Evolutionary conservation across 345 rosid genomes (phyloP).

Genomic region (Eucalyptus regnans): DNA sequence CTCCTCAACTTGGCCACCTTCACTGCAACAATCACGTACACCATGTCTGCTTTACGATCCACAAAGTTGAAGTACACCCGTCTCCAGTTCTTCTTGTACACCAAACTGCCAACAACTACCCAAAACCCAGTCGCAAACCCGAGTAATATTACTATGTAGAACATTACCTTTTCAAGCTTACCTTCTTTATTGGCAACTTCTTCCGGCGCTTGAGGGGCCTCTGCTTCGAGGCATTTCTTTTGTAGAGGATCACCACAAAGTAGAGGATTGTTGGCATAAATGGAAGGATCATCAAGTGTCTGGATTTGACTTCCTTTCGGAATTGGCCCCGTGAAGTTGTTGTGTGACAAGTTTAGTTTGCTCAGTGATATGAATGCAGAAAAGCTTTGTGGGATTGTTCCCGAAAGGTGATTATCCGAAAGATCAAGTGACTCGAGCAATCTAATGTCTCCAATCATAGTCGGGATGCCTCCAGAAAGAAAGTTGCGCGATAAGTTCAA

Average conservation of each 20-base stretch:
- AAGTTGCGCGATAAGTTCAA: neutral
- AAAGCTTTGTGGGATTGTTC: neutral
- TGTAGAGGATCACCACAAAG: neutral
- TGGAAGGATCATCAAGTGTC: neutral
- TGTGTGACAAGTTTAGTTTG: neutral
- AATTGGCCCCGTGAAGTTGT: neutral
- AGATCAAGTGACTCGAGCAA: neutral
- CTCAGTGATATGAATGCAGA: neutral
- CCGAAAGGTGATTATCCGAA: neutral
- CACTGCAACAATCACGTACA: neutral
- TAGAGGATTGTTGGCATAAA: neutral
- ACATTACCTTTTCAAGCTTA: neutral
- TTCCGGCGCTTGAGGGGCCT: neutral
- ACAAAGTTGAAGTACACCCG: neutral
- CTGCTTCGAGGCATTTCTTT: neutral
- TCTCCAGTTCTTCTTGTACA: constrained; percentile 1
- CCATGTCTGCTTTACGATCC: neutral
- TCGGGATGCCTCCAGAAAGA: neutral
- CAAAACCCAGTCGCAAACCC: neutral
- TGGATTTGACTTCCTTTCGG: neutral
- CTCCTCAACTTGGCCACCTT: neutral
- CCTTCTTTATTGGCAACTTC: neutral
- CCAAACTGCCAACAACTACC: neutral
- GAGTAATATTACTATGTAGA: neutral
- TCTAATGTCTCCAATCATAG: neutral